These are phyloP conservation scores for Glycine soja DNA, from an alignment of 306 rosid genomes.

Conservation along the genomic window DNA sequence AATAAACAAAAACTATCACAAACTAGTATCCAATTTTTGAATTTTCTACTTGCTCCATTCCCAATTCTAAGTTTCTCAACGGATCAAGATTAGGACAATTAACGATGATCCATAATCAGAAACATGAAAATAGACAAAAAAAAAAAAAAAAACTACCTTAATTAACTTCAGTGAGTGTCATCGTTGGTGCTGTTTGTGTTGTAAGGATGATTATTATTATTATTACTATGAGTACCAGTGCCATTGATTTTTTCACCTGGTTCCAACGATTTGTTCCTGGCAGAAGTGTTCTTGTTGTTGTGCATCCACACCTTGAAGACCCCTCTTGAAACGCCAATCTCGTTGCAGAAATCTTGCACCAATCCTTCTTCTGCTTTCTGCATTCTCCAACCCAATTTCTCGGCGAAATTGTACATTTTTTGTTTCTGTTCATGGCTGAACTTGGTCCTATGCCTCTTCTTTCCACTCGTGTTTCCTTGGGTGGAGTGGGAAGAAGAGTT, in stretches of 20 bases:
- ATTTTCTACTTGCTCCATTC: neutral
- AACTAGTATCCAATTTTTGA: neutral
- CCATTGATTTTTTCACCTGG: constrained; percentile 22
- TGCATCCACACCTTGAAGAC: constrained; percentile 92
- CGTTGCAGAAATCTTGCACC: constrained; percentile 64
- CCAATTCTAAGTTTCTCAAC: constrained; percentile 22
- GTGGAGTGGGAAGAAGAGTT: neutral
- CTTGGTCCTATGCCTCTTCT: constrained; percentile 73
- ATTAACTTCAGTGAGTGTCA: constrained; percentile 25
- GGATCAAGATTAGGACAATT: constrained; percentile 47
- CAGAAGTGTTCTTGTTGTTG: constrained; percentile 68
- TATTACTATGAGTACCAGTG: neutral
- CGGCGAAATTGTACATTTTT: constrained; percentile 69
- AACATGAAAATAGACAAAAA: constrained; percentile 46
- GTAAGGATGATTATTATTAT: neutral
- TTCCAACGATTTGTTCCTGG: constrained; percentile 47
- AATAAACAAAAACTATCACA: neutral
- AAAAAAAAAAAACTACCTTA: constrained; percentile 24
- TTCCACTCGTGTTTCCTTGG: constrained; percentile 35
- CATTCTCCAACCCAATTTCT: constrained; percentile 76
- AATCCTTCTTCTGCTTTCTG: constrained; percentile 56
- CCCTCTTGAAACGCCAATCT: constrained; percentile 61
- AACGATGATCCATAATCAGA: constrained; percentile 53
- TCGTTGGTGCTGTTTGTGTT: constrained; percentile 12
- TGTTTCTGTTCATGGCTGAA: constrained; percentile 78